phyloP scores from a whole-genome alignment of 2,329 filamentous ascomycete species.

The Botryotinia globosa region DNA sequence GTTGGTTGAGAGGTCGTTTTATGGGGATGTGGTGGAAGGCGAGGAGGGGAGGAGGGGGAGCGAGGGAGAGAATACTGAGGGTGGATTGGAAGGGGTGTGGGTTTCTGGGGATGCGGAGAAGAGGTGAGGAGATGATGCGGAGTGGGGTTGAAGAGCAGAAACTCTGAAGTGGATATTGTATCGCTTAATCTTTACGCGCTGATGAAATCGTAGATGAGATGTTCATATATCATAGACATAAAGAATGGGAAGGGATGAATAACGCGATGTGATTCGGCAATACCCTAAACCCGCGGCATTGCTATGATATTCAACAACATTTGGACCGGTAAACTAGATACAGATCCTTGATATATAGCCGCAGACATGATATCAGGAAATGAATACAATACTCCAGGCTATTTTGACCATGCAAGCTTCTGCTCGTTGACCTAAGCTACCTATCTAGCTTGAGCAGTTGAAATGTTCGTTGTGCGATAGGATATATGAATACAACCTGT shows the following conservation, averaged over 20 bases:
- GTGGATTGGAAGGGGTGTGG: background rate
- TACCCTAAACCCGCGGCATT: background rate
- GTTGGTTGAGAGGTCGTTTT: constrained; percentile 45
- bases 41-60: background rate
- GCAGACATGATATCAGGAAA: background rate
- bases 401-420: background rate
- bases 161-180: background rate
- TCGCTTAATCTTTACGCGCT: accelerated
- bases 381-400: background rate
- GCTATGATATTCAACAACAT: background rate
- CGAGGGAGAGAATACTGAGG: background rate
- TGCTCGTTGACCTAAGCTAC: background rate
- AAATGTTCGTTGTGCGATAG: background rate
- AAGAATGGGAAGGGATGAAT: background rate
- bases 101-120: constrained; percentile 5
- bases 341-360: background rate
- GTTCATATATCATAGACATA: background rate
- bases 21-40: constrained; percentile 35
- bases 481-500: background rate
- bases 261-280: background rate
- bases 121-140: constrained; percentile 25
- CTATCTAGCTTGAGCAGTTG: background rate
- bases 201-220: accelerated
- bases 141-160: constrained; percentile 16
- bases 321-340: background rate